A percentile compares a stretch with the other conserved stretches of the same genome.
Conservation (phyloP, 768 basidiomycete genomes). For the Sporobolomyces phaffii region DNA sequence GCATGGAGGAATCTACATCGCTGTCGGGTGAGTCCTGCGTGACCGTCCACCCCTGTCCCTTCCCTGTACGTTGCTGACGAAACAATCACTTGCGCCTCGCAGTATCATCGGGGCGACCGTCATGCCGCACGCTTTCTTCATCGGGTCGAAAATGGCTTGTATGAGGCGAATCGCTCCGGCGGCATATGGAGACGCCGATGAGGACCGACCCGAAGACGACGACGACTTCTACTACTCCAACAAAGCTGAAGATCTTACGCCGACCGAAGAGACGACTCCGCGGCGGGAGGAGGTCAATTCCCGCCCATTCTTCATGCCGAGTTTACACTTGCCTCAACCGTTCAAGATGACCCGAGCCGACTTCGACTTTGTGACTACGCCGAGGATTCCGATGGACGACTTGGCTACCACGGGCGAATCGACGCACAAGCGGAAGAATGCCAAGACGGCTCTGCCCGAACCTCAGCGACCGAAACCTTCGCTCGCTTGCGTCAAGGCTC, state of each 20-base stretch:
- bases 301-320: neutral
- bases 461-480: conserved; percentile 53
- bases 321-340: conserved; percentile 38
- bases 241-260: neutral
- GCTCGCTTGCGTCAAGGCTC: conserved; percentile 52
- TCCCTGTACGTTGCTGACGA: conserved; percentile 47
- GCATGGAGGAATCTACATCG: conserved; percentile 47
- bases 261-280: neutral
- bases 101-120: conserved; percentile 77
- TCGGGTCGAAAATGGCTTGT: conserved; percentile 78
- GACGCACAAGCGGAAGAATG: neutral
- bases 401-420: neutral
- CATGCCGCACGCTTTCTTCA: conserved; percentile 88
- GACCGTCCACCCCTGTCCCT: neutral
- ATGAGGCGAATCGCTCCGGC: conserved; percentile 60
- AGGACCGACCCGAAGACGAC: conserved; percentile 39
- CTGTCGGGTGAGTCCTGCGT: conserved; percentile 39
- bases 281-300: too few species aligned
- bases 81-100: conserved; percentile 45
- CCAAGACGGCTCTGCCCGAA: neutral
- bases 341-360: conserved; percentile 12
- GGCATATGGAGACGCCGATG: conserved; percentile 40
- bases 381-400: conserved; percentile 11
- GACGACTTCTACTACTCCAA: conserved; percentile 1
- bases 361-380: conserved; percentile 7